phyloP scores from a whole-genome alignment of 371 early-diverging fungal species.

The Rhizopus delemar region DNA sequence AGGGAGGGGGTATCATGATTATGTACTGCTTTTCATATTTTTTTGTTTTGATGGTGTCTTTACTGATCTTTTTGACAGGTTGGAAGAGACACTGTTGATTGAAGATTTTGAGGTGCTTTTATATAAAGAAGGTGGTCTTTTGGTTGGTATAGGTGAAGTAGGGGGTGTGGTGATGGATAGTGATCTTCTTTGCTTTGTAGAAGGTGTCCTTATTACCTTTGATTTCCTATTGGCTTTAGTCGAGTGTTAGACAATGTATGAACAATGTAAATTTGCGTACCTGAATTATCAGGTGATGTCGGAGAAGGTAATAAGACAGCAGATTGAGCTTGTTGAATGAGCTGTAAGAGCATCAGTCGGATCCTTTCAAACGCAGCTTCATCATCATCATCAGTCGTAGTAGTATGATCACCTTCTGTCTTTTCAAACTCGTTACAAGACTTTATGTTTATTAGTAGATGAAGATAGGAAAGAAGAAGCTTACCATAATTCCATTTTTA shows the following conservation, averaged over 20 bases:
- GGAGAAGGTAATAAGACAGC: constrained; percentile 23
- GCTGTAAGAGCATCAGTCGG: constrained; percentile 27
- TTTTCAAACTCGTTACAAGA: not conserved
- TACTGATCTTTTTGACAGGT: too few species aligned
- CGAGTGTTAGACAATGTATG: too few species aligned
- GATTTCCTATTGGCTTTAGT: too few species aligned
- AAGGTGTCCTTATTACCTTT: too few species aligned
- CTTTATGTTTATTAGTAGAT: not conserved
- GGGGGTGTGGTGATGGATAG: too few species aligned
- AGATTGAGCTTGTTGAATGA: constrained; percentile 50
- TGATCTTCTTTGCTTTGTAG: too few species aligned
- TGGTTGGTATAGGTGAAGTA: too few species aligned
- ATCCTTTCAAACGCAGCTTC: constrained; percentile 45
- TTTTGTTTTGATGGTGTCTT: too few species aligned
- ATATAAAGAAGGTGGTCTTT: too few species aligned
- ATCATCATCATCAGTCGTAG: constrained; percentile 22
- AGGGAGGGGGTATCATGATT: not conserved
- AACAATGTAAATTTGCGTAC: too few species aligned
- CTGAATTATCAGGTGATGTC: not conserved
- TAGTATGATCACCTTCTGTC: not conserved
- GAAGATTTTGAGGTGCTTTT: too few species aligned
- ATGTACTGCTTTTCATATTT: not conserved
- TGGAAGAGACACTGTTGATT: too few species aligned
- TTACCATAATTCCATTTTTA: constrained; percentile 38
- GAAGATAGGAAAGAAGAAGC: not conserved